Evolutionary conservation across 441 rosid genomes (phyloP).

Genomic region (Heliophila coronopifolia): DNA sequence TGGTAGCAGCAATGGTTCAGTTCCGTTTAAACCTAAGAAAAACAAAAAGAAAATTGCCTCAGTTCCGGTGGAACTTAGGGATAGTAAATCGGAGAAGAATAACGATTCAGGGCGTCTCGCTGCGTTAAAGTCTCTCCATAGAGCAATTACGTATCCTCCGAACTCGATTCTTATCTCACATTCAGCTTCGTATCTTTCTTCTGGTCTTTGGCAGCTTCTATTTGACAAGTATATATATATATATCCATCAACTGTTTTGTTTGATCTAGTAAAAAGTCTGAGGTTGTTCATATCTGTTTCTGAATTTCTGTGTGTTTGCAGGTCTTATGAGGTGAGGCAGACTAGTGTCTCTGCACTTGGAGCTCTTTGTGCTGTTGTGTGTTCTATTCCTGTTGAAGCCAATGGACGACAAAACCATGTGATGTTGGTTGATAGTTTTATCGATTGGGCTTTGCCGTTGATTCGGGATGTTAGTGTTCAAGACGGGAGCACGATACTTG

Average conservation of each 20-base stretch:
- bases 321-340: slow-evolving; percentile 73
- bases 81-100: slow-evolving; percentile 35
- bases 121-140: slow-evolving; percentile 78
- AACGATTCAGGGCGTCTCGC: slow-evolving; percentile 60
- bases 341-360: slow-evolving; percentile 75
- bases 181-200: slow-evolving; percentile 79
- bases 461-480: slow-evolving; percentile 60
- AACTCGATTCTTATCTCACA: slow-evolving; percentile 78
- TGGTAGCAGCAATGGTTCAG: slow-evolving; percentile 7
- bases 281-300: slow-evolving; percentile 15
- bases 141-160: slow-evolving; percentile 76
- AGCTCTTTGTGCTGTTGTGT: slow-evolving; percentile 74
- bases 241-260: no score
- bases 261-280: no score
- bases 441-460: slow-evolving; percentile 85
- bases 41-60: no score
- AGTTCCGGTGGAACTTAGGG: slow-evolving; percentile 1
- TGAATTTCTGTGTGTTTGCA: no score
- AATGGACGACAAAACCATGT: slow-evolving; percentile 81
- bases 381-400: slow-evolving; percentile 63
- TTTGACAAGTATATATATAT: slow-evolving; percentile 92
- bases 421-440: slow-evolving; percentile 79
- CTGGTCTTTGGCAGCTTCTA: slow-evolving; percentile 81
- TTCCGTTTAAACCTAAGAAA: no score
- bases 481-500: slow-evolving; percentile 63